Percentiles rank a stretch among this genome's conserved stretches.
Evolutionary conservation across 768 basidiomycete species (phyloP).

Genomic region (Xanthoconium purpureum): DNA sequence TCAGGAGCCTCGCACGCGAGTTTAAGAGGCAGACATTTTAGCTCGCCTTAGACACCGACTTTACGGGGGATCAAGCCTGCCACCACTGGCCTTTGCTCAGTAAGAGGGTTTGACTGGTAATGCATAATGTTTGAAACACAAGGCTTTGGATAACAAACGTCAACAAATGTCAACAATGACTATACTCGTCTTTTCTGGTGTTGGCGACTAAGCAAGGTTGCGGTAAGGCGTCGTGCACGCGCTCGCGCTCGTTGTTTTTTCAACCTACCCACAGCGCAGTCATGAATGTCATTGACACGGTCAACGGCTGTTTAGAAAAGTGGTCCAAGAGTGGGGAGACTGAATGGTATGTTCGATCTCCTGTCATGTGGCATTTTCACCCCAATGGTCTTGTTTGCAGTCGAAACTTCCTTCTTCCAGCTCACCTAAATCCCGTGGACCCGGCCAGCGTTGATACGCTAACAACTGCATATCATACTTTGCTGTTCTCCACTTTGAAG

Average conservation of each 20-base stretch:
- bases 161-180: constrained; percentile 30
- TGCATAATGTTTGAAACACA: constrained; percentile 17
- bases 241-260: constrained; percentile 15
- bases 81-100: no score
- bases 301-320: constrained; percentile 46
- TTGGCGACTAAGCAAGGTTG: constrained; percentile 12
- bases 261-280: constrained; percentile 8
- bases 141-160: constrained; percentile 23
- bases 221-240: constrained; percentile 10
- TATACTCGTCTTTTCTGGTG: constrained; percentile 19
- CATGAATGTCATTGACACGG: constrained; percentile 62
- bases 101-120: not conserved
- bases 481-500: constrained; percentile 55
- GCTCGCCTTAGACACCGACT: no score
- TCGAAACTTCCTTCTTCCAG: constrained; percentile 56
- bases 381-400: constrained; percentile 36
- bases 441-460: constrained; percentile 52
- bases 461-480: constrained; percentile 65
- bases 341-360: constrained; percentile 49
- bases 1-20: no score
- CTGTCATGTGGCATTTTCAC: constrained; percentile 17
- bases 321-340: constrained; percentile 62
- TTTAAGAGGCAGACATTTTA: no score
- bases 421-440: constrained; percentile 59
- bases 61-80: no score